Base-by-base conservation (phyloP, 2,329 filamentous ascomycete species). In the Ceratocystis papillata region DNA sequence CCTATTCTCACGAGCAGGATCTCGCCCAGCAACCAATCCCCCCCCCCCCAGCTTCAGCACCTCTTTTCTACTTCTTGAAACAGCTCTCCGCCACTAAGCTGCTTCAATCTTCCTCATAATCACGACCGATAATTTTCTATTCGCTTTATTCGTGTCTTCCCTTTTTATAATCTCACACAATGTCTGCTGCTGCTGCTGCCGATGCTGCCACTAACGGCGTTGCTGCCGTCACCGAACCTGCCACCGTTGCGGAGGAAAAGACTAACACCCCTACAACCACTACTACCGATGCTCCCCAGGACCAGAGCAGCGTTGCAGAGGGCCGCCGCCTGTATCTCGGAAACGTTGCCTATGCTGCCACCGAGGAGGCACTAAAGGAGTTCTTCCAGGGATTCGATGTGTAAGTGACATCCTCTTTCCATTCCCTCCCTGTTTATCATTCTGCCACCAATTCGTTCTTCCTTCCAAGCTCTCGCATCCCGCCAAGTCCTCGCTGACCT, bases 331-430 rank as follows among this genome's bases (percentile, higher is more conserved):
- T 99, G 75, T 99, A 99, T 83, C 97, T 99, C 83, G 94, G 94
- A 84, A 99, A 99, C 85, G 89, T 99, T 86, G 94, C 94, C 76
- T 99, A 99, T 80, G 92, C 93, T 87, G 97, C 94, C 87, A 96
- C 91, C 79, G 94, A 97, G 89, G 94, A 89, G 88, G 91, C 96
- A 87, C 90, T 99, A 85, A 96, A 95, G 85, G 89, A 94, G 74
- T 99, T 99, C 86, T 99, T 99, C 88, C 93, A 94, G 85, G 89
- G 87, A 80, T 97, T 96, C 85, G 88, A 94, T 83, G 90, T 99
- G 94, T 99, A 85, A 85, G 93, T 89, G 15, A 33, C 30, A 20
- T 62, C 28, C 20, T 57, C 8, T 65, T 41, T 45, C 30, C 3
- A n/a, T 33, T 7, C 61, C 63, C 41, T 64, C 2, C 46, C 28